These are phyloP conservation scores for Cryptococcus sp. DNA, from an alignment of 1,284 basidiomycete species.

Conservation along the genomic window DNA sequence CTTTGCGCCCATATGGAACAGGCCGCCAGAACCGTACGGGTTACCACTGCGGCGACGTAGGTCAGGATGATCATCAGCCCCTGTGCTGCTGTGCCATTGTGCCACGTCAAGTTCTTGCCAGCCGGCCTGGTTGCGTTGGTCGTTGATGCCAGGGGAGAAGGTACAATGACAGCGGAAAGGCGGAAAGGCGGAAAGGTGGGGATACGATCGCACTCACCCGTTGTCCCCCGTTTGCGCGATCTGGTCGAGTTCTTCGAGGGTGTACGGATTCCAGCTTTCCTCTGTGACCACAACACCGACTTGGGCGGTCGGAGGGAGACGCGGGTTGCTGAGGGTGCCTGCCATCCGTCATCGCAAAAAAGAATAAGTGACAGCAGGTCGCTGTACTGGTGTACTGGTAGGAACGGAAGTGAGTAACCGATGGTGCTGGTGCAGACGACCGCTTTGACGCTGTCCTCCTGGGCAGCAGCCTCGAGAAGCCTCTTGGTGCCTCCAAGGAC, in stretches of 20 bases:
- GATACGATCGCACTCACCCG: slow-evolving; percentile 15
- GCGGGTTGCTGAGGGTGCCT: slow-evolving; percentile 28
- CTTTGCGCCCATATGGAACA: slow-evolving; percentile 41
- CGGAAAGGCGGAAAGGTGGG: background rate
- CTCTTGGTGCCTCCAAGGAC: slow-evolving; percentile 55
- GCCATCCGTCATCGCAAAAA: background rate
- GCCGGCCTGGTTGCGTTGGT: background rate
- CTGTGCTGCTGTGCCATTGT: background rate
- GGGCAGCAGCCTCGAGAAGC: slow-evolving; percentile 47
- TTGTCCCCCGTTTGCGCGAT: slow-evolving; percentile 18
- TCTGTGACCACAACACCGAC: slow-evolving; percentile 30
- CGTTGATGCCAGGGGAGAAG: too few species aligned
- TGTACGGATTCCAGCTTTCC: slow-evolving; percentile 45
- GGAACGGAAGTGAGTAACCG: background rate
- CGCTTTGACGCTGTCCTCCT: slow-evolving; percentile 28
- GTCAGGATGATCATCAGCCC: background rate
- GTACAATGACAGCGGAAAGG: background rate
- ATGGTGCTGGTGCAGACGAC: slow-evolving; percentile 23
- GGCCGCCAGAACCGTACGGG: slow-evolving; percentile 3
- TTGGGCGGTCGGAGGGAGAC: slow-evolving; percentile 22
- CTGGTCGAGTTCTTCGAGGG: slow-evolving; percentile 27
- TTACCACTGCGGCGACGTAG: slow-evolving; percentile 3
- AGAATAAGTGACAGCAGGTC: background rate
- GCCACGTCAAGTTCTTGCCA: background rate
- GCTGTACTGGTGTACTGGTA: background rate